Conservation (phyloP, 345 rosid species). For the Rhodamnia argentea region DNA sequence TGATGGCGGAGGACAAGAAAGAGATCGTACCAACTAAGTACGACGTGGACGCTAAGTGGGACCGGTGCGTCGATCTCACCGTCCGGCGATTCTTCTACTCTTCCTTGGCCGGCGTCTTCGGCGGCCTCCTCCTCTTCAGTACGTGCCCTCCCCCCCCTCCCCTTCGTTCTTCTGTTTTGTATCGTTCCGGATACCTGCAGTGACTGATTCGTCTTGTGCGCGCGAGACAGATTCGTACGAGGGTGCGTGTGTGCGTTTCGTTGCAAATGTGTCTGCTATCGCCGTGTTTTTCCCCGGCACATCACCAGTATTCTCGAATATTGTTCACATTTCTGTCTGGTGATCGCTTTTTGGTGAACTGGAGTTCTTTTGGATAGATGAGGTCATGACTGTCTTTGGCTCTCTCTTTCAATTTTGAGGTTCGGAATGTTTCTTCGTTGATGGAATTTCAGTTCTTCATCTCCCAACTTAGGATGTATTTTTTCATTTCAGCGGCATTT, state of each 20-base stretch:
- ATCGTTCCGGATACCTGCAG: background rate
- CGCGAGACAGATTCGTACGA: background rate
- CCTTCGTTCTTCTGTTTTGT: background rate
- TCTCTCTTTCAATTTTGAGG: background rate
- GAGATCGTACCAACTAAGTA: slow-evolving; percentile 18
- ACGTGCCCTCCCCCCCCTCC: slow-evolving; percentile 2
- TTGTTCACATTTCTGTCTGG: background rate
- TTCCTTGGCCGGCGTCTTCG: slow-evolving; percentile 69
- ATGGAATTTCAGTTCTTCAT: background rate
- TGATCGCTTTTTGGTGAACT: background rate
- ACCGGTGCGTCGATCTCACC: slow-evolving; percentile 80
- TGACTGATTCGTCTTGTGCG: background rate
- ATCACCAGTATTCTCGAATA: background rate
- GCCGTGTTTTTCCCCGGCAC: background rate
- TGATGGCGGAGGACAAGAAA: slow-evolving; percentile 10
- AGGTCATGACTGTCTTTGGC: background rate
- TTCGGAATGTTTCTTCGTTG: background rate
- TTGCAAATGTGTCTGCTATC: background rate
- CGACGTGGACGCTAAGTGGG: slow-evolving; percentile 80
- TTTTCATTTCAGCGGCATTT: background rate
- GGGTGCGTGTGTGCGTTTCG: background rate
- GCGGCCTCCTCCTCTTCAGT: slow-evolving; percentile 89
- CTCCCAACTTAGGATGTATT: background rate
- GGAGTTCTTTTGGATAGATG: background rate
- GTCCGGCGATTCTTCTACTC: slow-evolving; percentile 78